Base-by-base conservation (phyloP, 148 eudicot species). In the Spergularia marina region DNA sequence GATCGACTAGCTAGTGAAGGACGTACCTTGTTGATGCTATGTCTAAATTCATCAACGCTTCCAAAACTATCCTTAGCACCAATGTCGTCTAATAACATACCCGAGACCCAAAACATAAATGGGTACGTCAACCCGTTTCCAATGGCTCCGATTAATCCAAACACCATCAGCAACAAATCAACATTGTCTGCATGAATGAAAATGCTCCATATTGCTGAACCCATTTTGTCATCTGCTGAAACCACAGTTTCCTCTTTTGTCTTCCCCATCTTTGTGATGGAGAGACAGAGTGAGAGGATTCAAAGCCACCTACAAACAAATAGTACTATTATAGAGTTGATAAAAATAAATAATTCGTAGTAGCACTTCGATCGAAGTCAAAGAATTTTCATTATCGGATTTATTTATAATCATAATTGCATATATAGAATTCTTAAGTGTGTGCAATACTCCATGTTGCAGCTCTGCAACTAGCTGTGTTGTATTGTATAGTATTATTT, bases 171-270 rank as follows among this genome's bases (percentile, higher is more conserved):
- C 25, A 82, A 17, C 75, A 76, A 57, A 78, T 92, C 97, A 25
- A 36, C 80, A n/a, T 84, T 76, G 75, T 92, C 97, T 4, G 88
- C 87, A 68, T 92, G 94, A 87, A 88, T 85, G 77, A 92, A 90
- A 12, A 92, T 85, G 47, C 86, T 84, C 73, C 83, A 74, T 72
- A 88, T 71, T 21, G 36, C 36, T 30, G 92, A 85, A 12, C 84
- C 82, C 25, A 25, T 81, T 58, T 78, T 81, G 58, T 79, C 52
- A 30, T 30, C 36, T 25, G 64, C 52, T n/a, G 1, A 34, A 65
- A 3, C 21, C 51, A 21, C 30, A 66, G 7, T 68, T 68, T 23
- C 56, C 39, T 68, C 51, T 7, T 1, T 12, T 49, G 56, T 51
- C 1, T 49, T 49, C 56, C 3, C 39, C 71, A 49, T 47, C 7